Evolutionary conservation across 495 filamentous ascomycete species (phyloP), one percentile per base, ranked within the genome.

Genomic region (Durotheca rogersii): DNA sequence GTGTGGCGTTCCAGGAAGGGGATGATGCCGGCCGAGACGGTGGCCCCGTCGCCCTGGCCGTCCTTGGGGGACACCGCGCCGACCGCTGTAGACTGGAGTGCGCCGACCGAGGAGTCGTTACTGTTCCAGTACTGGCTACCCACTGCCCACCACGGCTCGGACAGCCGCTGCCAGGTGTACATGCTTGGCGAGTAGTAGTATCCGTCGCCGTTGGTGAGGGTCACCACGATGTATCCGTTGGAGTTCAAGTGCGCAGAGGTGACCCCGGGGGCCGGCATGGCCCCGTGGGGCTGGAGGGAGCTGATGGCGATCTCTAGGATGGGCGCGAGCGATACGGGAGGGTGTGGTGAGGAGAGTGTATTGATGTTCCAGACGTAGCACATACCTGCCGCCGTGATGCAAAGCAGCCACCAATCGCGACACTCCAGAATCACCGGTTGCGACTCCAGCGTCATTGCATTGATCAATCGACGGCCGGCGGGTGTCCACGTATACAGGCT

Each of bases 101-200:
- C 88, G 47, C 85, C 81, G 19, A 90, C 78, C 0, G 89, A 88
- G 9, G 86, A 83, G 53, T 92, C 91, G 27, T 89, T 90, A n/a
- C 87, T 88, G 68, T 95, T 95, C 93, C 94, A 97, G 66, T 97
- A 97, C 66, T 97, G 93, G 62, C 87, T 92, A 16, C 91, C 92
- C 0, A 96, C 89, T 2, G 93, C 91, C 93, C 94, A 99, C 94
- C 93, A 99, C 1, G 87, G 75, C 69, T 99, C 93, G 3, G 88
- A 90, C 9, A 97, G 75, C 7, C 91, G 84, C 72, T 96, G 92
- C 93, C 93, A 99, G n/a, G 83, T 78, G 60, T 81, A 90, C 83
- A 97, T 85, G 12, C 71, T 69, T 0, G 82, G 80, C 1, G 85
- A 88, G 70, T 97, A 99, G 17, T 82, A 80, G 62, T 89, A 97